Evolutionary conservation across 176 grass and related monocot genomes (phyloP).

Genomic region (Zoysia japonica): DNA sequence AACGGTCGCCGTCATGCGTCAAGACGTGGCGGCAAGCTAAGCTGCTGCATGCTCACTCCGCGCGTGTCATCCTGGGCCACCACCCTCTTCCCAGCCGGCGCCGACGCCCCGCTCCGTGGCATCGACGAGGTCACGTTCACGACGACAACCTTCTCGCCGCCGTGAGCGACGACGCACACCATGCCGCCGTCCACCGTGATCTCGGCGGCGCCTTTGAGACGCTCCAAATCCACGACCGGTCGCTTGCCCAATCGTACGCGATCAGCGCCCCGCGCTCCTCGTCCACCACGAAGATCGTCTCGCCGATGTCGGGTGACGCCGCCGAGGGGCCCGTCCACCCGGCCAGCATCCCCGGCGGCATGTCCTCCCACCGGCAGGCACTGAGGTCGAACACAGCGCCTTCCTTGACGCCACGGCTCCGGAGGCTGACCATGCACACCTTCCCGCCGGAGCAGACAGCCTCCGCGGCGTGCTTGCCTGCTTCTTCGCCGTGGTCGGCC

Average conservation of each 20-base stretch:
- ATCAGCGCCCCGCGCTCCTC: conserved; percentile 50
- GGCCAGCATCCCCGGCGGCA: conserved; percentile 75
- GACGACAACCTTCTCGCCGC: conserved; percentile 52
- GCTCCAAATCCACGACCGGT: conserved; percentile 45
- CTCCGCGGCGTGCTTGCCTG: conserved; percentile 57
- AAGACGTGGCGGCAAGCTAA: background rate
- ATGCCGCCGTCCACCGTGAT: conserved; percentile 48
- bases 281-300: conserved; percentile 59
- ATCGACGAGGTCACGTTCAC: conserved; percentile 33
- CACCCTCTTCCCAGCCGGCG: conserved; percentile 61
- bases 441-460: conserved; percentile 67
- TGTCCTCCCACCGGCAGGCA: conserved; percentile 60
- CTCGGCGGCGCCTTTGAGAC: conserved; percentile 63
- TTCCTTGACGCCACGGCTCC: conserved; percentile 55
- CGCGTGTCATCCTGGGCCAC: conserved; percentile 63
- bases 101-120: background rate
- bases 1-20: background rate
- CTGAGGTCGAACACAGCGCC: conserved; percentile 64
- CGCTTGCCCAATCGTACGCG: conserved; percentile 58
- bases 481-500: conserved; percentile 43
- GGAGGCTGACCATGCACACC: conserved; percentile 87
- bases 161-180: conserved; percentile 50
- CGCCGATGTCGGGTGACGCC: background rate
- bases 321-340: conserved; percentile 71
- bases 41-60: conserved; percentile 22